A percentile compares a stretch with the other conserved stretches of the same genome.
phyloP scores from a whole-genome alignment of 192 early-diverging fungal genomes.

The Geranomyces michiganensis region DNA sequence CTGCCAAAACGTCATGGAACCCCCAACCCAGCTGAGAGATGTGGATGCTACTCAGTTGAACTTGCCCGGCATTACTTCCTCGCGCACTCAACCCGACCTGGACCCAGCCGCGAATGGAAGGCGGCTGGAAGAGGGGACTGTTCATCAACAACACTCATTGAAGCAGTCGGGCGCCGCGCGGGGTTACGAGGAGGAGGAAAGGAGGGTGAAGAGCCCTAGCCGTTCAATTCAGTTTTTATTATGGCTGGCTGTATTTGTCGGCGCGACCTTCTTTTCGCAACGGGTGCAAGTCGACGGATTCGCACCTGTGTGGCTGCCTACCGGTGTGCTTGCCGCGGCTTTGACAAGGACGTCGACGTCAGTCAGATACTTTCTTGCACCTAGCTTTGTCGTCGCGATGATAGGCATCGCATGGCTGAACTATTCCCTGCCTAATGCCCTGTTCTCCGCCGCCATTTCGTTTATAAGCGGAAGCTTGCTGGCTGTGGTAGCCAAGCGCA shows the following conservation, averaged over 20 bases:
- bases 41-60: no score
- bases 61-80: no score
- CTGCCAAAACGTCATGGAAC: no score
- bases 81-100: no score
- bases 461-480: neutral
- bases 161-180: neutral
- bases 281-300: neutral
- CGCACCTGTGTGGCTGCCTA: conserved; percentile 16
- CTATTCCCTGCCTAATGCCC: neutral
- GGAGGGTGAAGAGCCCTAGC: neutral
- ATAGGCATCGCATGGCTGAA: neutral
- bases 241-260: neutral
- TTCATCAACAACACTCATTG: neutral
- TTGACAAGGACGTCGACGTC: neutral
- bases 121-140: conserved; percentile 2
- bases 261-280: neutral
- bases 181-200: neutral
- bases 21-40: no score
- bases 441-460: neutral
- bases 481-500: neutral
- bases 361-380: neutral
- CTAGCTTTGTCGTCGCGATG: neutral
- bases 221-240: neutral
- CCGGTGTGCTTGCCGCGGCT: conserved; percentile 16
- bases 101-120: neutral